Evolutionary conservation across 768 basidiomycete genomes (phyloP).

Genomic region (Trametes meyenii): DNA sequence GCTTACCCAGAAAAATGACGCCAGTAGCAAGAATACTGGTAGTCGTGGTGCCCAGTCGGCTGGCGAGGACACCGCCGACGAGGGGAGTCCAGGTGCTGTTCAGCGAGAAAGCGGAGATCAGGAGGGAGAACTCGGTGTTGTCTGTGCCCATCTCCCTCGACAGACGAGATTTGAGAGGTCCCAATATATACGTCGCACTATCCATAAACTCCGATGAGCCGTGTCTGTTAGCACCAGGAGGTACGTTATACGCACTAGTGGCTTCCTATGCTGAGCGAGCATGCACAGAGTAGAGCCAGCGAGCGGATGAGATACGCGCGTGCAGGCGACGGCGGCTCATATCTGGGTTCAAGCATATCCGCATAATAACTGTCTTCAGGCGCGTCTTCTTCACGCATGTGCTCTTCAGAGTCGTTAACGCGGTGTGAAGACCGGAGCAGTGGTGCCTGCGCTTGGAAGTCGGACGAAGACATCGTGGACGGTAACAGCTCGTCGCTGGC

Average conservation of each 20-base stretch:
- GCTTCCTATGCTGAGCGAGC: conserved; percentile 73
- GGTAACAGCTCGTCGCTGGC: too few relatives aligned
- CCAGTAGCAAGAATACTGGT: conserved; percentile 77
- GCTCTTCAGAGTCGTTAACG: too few relatives aligned
- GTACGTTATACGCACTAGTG: conserved; percentile 58
- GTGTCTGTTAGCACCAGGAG: neutral
- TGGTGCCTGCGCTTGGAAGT: too few relatives aligned
- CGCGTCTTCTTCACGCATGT: neutral
- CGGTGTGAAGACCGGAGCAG: too few relatives aligned
- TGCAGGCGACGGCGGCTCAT: conserved; percentile 18
- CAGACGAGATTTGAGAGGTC: conserved; percentile 74
- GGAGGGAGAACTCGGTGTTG: conserved; percentile 75
- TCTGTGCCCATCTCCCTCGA: conserved; percentile 71
- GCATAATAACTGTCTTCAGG: neutral
- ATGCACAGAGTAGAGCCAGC: conserved; percentile 70
- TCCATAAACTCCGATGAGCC: neutral
- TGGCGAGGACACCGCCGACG: conserved; percentile 72
- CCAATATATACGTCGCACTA: conserved; percentile 75
- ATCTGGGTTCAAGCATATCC: neutral
- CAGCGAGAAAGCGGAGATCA: conserved; percentile 76
- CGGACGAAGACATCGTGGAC: too few relatives aligned
- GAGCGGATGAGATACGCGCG: conserved; percentile 52
- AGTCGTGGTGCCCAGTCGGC: conserved; percentile 69
- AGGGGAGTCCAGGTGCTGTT: conserved; percentile 81
- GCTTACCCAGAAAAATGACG: conserved; percentile 62